Conservation (phyloP, 495 filamentous ascomycete species). For the Xylaria flabelliformis region DNA sequence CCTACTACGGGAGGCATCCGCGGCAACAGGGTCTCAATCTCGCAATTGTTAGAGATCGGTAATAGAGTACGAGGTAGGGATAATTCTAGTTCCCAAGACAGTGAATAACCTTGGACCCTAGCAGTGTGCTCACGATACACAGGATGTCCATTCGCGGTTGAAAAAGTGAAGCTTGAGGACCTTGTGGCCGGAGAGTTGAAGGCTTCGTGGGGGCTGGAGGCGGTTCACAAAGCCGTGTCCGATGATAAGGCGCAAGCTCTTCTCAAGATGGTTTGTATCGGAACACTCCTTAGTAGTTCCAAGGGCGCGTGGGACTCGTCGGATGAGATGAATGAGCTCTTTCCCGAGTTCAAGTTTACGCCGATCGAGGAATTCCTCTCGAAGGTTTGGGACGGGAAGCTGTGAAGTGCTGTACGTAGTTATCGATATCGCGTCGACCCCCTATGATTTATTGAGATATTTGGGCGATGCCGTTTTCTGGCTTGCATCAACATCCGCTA, state of each 20-base stretch:
- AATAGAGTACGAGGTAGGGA: slow-evolving; percentile 57
- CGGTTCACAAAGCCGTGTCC: slow-evolving; percentile 53
- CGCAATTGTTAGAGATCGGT: slow-evolving; percentile 53
- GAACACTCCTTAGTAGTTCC: slow-evolving; percentile 49
- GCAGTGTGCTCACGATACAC: background rate
- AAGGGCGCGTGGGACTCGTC: slow-evolving; percentile 51
- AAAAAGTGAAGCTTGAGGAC: slow-evolving; percentile 53
- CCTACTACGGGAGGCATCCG: slow-evolving; percentile 59
- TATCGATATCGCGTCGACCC: background rate
- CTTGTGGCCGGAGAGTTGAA: slow-evolving; percentile 52
- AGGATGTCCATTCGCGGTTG: slow-evolving; percentile 51
- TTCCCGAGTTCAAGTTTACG: slow-evolving; percentile 61
- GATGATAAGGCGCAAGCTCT: slow-evolving; percentile 47
- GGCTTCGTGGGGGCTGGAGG: slow-evolving; percentile 50
- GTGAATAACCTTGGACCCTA: background rate
- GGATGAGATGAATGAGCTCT: slow-evolving; percentile 59
- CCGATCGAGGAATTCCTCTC: slow-evolving; percentile 54
- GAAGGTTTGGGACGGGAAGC: slow-evolving; percentile 53
- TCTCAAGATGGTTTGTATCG: slow-evolving; percentile 41
- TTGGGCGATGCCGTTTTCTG: background rate
- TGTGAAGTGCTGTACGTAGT: background rate
- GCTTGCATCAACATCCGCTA: background rate
- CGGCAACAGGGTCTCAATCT: slow-evolving; percentile 51
- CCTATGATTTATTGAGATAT: background rate
- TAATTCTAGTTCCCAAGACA: background rate